A percentile compares a stretch with the other conserved stretches of the same genome.
Evolutionary conservation across 345 rosid genomes (phyloP).

Genomic region (Sonneratia caseolaris): DNA sequence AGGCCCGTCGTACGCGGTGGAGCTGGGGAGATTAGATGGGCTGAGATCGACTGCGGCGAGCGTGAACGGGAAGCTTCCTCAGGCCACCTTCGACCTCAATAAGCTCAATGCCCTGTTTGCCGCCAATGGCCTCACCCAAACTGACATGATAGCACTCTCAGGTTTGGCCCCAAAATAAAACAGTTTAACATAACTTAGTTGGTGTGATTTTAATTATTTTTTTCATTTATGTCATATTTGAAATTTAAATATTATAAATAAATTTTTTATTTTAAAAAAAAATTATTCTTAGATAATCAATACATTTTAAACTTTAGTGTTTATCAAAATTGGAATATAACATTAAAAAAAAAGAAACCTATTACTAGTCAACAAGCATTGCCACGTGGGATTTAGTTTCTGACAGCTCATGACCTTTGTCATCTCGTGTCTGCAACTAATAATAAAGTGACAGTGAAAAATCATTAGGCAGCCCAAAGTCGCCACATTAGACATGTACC

Average conservation of each 20-base stretch:
- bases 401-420: neutral
- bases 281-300: too few species aligned
- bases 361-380: neutral
- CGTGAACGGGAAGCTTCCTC: constrained; percentile 59
- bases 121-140: constrained; percentile 44
- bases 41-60: constrained; percentile 43
- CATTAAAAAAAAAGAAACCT: too few species aligned
- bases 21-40: constrained; percentile 76
- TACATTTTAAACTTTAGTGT: too few species aligned
- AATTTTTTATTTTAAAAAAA: too few species aligned
- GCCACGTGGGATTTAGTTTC: neutral
- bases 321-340: too few species aligned
- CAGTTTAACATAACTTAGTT: neutral
- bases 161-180: constrained; percentile 19
- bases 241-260: too few species aligned
- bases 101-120: constrained; percentile 51
- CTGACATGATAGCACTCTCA: constrained; percentile 84
- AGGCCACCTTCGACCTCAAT: constrained; percentile 38
- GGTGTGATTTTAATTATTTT: too few species aligned
- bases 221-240: too few species aligned
- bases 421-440: neutral
- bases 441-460: too few species aligned
- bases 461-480: too few species aligned
- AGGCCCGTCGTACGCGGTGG: constrained; percentile 57
- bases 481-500: too few species aligned